phyloP scores from a whole-genome alignment of 495 filamentous ascomycete species.

The Thermothielavioides terrestris region DNA sequence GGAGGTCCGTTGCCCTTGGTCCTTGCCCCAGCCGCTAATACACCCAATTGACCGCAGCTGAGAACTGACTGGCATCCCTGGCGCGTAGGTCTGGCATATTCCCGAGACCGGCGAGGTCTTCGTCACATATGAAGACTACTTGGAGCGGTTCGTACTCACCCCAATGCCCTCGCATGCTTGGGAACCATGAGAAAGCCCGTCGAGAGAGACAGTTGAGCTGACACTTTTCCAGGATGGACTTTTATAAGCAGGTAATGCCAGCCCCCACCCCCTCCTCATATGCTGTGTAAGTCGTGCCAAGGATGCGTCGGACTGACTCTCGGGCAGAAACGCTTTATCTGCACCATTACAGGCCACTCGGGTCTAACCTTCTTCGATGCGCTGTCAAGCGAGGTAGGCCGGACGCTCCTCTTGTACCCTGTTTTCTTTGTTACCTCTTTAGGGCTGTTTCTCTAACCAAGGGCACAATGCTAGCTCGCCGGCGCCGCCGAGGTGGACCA shows the following conservation, averaged over 20 bases:
- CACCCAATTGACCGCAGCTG: slow-evolving; percentile 4
- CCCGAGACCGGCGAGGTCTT: slow-evolving; percentile 86
- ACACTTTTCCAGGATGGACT: slow-evolving; percentile 88
- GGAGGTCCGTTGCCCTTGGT: slow-evolving; percentile 50
- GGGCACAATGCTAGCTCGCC: slow-evolving; percentile 49
- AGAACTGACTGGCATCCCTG: slow-evolving; percentile 7
- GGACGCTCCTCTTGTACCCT: not conserved
- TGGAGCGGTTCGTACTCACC: slow-evolving; percentile 53
- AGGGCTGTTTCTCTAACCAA: not conserved
- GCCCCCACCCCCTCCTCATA: no score
- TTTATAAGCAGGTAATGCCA: slow-evolving; percentile 74
- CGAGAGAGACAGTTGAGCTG: no score
- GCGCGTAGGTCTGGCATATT: slow-evolving; percentile 76
- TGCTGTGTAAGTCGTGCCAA: not conserved
- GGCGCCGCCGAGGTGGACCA: slow-evolving; percentile 84
- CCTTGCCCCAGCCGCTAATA: not conserved
- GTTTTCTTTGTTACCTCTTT: not conserved
- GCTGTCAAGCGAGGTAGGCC: slow-evolving; percentile 79
- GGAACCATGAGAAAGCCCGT: no score
- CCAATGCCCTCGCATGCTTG: not conserved
- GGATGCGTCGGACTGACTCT: not conserved
- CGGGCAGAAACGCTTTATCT: slow-evolving; percentile 74
- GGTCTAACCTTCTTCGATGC: slow-evolving; percentile 92
- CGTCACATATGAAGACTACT: slow-evolving; percentile 77
- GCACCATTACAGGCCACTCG: slow-evolving; percentile 89